Base-by-base conservation (phyloP, 306 rosid genomes). In the Rubus parviflorus region DNA sequence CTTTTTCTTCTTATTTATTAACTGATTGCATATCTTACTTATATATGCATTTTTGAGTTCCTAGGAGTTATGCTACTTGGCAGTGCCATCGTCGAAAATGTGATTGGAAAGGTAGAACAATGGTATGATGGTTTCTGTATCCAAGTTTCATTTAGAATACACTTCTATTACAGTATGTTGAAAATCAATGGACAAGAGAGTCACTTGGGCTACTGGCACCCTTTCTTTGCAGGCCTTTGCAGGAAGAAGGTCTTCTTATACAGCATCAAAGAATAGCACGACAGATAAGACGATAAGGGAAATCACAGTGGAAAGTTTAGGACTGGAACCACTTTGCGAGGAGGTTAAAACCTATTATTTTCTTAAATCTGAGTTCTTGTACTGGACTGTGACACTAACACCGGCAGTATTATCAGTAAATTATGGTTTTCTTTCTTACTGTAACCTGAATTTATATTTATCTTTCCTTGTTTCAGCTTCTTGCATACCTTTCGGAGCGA, bases 91-190 rank as follows among this genome's bases (percentile, higher is more conserved):
- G 96, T 11, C 97, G 45, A 74, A 90, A 77, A 73, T 95, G 98
- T 87, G 98, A 97, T 45, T 95, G 97, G 97, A 83, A 53, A 86
- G 98, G 97, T 83, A 80, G 84, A 79, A 84, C 87, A 14, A 83
- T 65, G 90, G 98, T 95, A 82, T 76, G 83, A 64, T 82, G 58
- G 22, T 74, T 75, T 75, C 73, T 70, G 46, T 17, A 77, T 54
- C 72, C 74, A 23, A 67, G 68, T 17, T 45, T 68, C 16, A 11
- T 47, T 67, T 68, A 38, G 56, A 38, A 58, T 49, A 41, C 41
- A 72, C 22, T 48, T 52, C 30, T 35, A 10, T 47, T 40, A 9
- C 66, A 70, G 22, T 62, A 23, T 66, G 40, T 35, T 70, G 41
- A 70, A 74, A 45, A 74, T 47, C 15, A 20, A 68, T 53, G 74